These are phyloP conservation scores for Botrytis byssoidea DNA, from an alignment of 2,329 filamentous ascomycete genomes.

Conservation along the genomic window DNA sequence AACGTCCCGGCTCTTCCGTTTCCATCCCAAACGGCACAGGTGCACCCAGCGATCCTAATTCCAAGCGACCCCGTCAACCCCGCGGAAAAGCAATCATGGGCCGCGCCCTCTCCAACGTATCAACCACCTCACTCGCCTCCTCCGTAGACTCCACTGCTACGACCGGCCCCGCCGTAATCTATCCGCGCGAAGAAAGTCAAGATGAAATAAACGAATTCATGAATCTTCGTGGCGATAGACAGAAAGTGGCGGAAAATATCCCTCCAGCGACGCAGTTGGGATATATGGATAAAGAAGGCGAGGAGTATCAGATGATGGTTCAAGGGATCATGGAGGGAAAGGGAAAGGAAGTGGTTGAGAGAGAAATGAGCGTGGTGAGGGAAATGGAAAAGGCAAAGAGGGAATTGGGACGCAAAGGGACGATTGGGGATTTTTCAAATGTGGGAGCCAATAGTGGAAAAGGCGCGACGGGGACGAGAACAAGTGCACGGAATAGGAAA, in stretches of 20 bases:
- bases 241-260: not conserved
- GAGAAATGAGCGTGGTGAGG: slow-evolving; percentile 18
- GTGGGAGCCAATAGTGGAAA: not conserved
- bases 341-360: slow-evolving; percentile 25
- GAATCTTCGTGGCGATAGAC: slow-evolving; percentile 10
- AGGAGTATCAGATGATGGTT: slow-evolving; percentile 33
- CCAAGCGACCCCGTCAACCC: slow-evolving; percentile 33
- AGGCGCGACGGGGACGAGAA: not conserved
- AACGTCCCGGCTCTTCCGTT: slow-evolving; percentile 27
- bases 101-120: slow-evolving; percentile 58
- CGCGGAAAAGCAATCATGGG: slow-evolving; percentile 47
- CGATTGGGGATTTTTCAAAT: slow-evolving; percentile 1
- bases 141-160: slow-evolving; percentile 44
- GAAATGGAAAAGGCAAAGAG: slow-evolving; percentile 23
- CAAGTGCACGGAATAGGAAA: not conserved
- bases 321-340: slow-evolving; percentile 38
- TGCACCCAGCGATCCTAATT: slow-evolving; percentile 21
- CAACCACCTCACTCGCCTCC: slow-evolving; percentile 44
- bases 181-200: slow-evolving; percentile 20
- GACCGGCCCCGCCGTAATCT: slow-evolving; percentile 33
- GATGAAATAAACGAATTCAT: slow-evolving; percentile 8
- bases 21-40: not conserved
- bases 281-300: slow-evolving; percentile 38
- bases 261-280: slow-evolving; percentile 33
- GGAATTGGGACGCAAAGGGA: slow-evolving; percentile 2